Evolutionary conservation across 2,329 filamentous ascomycete species (phyloP).

Genomic region (Elsinoe perseae): DNA sequence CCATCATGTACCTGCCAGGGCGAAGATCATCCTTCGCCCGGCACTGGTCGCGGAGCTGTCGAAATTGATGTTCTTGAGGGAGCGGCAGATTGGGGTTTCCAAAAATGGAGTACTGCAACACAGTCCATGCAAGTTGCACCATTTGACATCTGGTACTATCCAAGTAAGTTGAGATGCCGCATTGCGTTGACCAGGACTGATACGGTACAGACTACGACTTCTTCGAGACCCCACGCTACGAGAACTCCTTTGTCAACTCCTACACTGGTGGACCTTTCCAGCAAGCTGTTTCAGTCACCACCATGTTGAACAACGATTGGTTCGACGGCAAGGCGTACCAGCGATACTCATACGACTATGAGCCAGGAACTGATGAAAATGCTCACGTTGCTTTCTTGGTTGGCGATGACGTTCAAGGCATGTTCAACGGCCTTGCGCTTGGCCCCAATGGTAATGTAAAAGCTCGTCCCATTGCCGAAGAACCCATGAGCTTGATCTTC

Average conservation of each 20-base stretch:
- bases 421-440: constrained; percentile 50
- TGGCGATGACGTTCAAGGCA: constrained; percentile 57
- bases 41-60: constrained; percentile 57
- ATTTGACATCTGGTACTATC: constrained; percentile 63
- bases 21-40: constrained; percentile 58
- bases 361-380: constrained; percentile 42
- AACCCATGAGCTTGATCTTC: constrained; percentile 59
- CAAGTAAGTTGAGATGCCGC: constrained; percentile 43
- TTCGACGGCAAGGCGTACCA: constrained; percentile 59
- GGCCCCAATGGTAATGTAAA: constrained; percentile 64
- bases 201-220: constrained; percentile 37
- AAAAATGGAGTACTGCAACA: constrained; percentile 41
- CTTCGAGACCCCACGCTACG: constrained; percentile 44
- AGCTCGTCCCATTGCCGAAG: constrained; percentile 55
- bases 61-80: constrained; percentile 66
- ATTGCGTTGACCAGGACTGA: no score
- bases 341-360: constrained; percentile 56
- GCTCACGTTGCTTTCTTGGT: constrained; percentile 64
- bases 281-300: constrained; percentile 54
- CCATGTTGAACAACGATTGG: constrained; percentile 58
- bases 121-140: constrained; percentile 62
- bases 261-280: constrained; percentile 58
- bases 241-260: constrained; percentile 49
- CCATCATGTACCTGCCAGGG: constrained; percentile 59
- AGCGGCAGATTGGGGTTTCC: constrained; percentile 20